A percentile compares a stretch with the other conserved stretches of the same genome.
These are phyloP conservation scores for Thielaviopsis cerberus DNA, from an alignment of 2,329 filamentous ascomycete species.

Conservation along the genomic window DNA sequence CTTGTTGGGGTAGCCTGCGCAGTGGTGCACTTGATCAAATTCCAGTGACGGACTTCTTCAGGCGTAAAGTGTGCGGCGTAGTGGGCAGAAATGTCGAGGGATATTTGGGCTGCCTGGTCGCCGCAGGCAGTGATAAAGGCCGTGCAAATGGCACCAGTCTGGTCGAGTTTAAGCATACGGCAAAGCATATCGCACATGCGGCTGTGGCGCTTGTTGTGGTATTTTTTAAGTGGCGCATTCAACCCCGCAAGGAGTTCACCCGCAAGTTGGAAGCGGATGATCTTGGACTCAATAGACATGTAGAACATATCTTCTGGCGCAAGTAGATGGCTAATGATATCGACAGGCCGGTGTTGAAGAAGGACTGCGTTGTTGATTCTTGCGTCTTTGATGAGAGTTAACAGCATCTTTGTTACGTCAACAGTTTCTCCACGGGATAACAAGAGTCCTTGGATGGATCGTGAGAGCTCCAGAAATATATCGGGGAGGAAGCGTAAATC, in stretches of 20 bases:
- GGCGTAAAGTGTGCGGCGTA: neutral
- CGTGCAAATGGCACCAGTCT: neutral
- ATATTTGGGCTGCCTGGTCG: neutral
- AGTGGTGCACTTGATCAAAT: neutral
- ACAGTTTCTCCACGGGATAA: neutral
- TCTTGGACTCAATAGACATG: neutral
- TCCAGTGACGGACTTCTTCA: neutral
- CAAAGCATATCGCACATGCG: constrained; percentile 7
- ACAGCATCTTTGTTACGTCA: neutral
- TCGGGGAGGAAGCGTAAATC: neutral
- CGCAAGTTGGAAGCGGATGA: constrained; percentile 1
- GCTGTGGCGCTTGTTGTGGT: constrained; percentile 1
- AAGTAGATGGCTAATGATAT: neutral
- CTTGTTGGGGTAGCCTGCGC: neutral
- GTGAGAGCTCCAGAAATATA: constrained; percentile 2
- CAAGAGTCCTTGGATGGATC: constrained; percentile 2
- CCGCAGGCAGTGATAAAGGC: constrained; percentile 2
- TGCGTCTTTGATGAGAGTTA: constrained; percentile 1
- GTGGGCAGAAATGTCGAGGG: constrained; percentile 2
- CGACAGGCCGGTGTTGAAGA: neutral
- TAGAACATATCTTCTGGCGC: constrained; percentile 6
- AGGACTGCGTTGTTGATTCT: neutral
- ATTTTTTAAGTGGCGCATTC: neutral
- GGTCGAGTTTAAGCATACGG: constrained; percentile 4
- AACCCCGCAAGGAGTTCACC: constrained; percentile 3